Conservation (phyloP, 2,329 filamentous ascomycete species). For the Elsinoe arachidis region DNA sequence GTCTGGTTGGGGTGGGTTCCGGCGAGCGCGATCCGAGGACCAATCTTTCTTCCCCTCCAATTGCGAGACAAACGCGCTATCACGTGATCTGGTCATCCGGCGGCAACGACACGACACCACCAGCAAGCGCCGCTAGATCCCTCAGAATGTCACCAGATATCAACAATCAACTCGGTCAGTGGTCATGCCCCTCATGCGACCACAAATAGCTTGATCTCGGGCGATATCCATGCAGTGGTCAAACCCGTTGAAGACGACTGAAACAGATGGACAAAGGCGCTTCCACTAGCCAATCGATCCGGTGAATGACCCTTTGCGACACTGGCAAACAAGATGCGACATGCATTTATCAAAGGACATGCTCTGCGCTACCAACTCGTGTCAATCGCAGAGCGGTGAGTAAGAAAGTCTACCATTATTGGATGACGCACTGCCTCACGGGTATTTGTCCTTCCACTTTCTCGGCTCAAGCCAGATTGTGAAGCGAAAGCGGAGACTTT, state of each 20-base stretch:
- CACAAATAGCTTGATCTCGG: background rate
- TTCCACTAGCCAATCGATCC: slow-evolving; percentile 1
- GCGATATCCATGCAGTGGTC: background rate
- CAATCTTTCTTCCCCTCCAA: background rate
- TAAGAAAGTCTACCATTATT: slow-evolving; percentile 7
- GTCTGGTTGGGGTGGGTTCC: slow-evolving; percentile 1
- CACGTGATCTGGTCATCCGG: background rate
- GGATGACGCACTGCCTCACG: slow-evolving; percentile 12
- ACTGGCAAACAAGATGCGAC: background rate
- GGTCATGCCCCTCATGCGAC: background rate
- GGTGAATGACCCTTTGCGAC: background rate
- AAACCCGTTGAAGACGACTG: slow-evolving; percentile 7
- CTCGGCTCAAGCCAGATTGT: slow-evolving; percentile 10
- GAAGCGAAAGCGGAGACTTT: slow-evolving; percentile 12
- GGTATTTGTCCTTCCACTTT: slow-evolving; percentile 3
- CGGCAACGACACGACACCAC: slow-evolving; percentile 2
- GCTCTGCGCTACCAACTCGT: background rate
- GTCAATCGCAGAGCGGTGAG: background rate
- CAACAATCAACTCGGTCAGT: background rate
- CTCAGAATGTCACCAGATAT: background rate
- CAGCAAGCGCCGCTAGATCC: background rate
- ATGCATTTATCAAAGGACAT: background rate
- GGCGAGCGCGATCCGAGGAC: slow-evolving; percentile 2
- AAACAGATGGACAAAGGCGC: slow-evolving; percentile 12
- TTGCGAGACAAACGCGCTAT: background rate